phyloP scores from a whole-genome alignment of 164 flowering plant genomes.

The Piper betle region DNA sequence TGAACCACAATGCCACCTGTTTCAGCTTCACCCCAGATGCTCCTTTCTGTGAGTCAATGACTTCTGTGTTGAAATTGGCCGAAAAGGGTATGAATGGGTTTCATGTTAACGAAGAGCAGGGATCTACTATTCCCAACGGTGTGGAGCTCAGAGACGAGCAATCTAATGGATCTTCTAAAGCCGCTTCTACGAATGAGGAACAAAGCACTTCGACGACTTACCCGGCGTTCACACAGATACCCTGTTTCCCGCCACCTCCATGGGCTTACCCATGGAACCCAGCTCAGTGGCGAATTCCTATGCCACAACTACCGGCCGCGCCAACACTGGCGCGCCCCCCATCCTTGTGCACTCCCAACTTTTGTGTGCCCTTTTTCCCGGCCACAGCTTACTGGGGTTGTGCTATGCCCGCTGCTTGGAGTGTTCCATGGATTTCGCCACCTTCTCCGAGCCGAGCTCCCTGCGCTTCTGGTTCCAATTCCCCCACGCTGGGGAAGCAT shows the following conservation, averaged over 20 bases:
- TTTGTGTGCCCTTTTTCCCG: slow-evolving; percentile 42
- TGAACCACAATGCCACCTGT: slow-evolving; percentile 35
- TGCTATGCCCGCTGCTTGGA: slow-evolving; percentile 43
- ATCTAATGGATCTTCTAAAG: slow-evolving; percentile 37
- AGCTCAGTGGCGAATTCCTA: slow-evolving; percentile 36
- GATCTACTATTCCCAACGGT: slow-evolving; percentile 16
- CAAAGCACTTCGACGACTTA: slow-evolving; percentile 12
- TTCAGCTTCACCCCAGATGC: slow-evolving; percentile 46
- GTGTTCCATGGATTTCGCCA: slow-evolving; percentile 36
- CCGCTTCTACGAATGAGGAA: slow-evolving; percentile 21
- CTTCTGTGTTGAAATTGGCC: slow-evolving; percentile 34
- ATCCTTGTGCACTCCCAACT: slow-evolving; percentile 37
- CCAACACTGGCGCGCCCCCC: slow-evolving; percentile 24
- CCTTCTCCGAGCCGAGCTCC: slow-evolving; percentile 14
- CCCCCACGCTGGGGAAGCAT: slow-evolving; percentile 45
- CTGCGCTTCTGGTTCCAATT: slow-evolving; percentile 20
- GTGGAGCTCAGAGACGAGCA: slow-evolving; percentile 38
- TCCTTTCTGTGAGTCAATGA: slow-evolving; percentile 47
- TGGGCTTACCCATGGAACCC: slow-evolving; percentile 61
- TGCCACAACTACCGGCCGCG: slow-evolving; percentile 20
- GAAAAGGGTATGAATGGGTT: slow-evolving; percentile 33
- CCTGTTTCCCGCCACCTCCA: slow-evolving; percentile 43
- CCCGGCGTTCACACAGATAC: slow-evolving; percentile 38
- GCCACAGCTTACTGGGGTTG: slow-evolving; percentile 51
- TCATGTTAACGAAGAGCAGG: slow-evolving; percentile 20